Evolutionary conservation across 2,329 filamentous ascomycete genomes (phyloP), one percentile per base, ranked within the genome.

Genomic region (Colletotrichum sp.): DNA sequence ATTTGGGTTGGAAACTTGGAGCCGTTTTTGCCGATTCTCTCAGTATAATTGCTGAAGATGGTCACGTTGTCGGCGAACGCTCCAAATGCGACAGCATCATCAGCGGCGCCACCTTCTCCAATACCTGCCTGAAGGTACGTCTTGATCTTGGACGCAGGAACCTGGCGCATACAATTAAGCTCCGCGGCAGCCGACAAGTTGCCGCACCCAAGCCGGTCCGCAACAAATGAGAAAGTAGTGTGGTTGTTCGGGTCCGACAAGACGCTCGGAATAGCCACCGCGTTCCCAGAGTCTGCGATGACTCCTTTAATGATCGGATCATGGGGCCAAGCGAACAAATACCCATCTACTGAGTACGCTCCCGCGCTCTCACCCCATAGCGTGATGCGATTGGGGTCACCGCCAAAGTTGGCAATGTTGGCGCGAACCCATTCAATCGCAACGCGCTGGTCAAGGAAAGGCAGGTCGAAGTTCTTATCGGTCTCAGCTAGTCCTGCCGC

Each of bases 351-450:
- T 13, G 59, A 30, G 76, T 88, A 87, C 0, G 86, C 85, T 6
- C 87, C 87, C 3, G 87, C 87, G 67, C 85, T 87, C 10, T 85
- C 81, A 7, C 88, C 88, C 34, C 83, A 83, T 21, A 88, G 81
- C 1, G 83, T 82, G 73, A 89, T 88, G 10, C 81, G 80, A 13
- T 75, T 62, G 2, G 83, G 78, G 71, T 88, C 85, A 30, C 89
- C 89, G 63, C 88, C 88, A 77, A 90, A 90, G 1, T 77, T 79
- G 10, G 79, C 82, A 59, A 89, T 86, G 78, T 90, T 90, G 62
- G 85, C 82, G 7, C 82, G 84, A 0, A 89, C 78, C 89, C 89
- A 90, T 79, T 90, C 86, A 1, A 90, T 81, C 0, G 88, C 88
- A 3, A 83, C 76, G 3, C 89, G 86, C 78, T 91, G 89, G 79